These are phyloP conservation scores for Kodamaea alishanica DNA, from an alignment of 1,139 yeast species.

Conservation along the genomic window DNA sequence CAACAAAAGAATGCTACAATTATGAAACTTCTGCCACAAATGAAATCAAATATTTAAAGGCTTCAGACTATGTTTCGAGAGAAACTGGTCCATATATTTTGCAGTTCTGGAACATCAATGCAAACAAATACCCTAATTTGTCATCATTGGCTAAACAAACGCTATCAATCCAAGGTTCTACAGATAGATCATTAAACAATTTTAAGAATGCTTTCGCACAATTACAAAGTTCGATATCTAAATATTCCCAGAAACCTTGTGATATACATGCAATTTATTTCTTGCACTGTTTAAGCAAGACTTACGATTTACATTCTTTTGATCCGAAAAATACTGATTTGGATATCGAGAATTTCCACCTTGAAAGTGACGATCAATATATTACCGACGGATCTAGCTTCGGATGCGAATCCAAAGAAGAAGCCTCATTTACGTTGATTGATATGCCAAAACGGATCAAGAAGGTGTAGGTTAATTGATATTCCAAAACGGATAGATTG, in stretches of 20 bases:
- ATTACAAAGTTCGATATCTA: slow-evolving; percentile 8
- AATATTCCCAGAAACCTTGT: slow-evolving; percentile 8
- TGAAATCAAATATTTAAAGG: slow-evolving; percentile 11
- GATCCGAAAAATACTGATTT: slow-evolving; percentile 16
- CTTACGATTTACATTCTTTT: slow-evolving; percentile 19
- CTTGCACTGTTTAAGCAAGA: slow-evolving; percentile 18
- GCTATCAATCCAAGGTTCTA: slow-evolving; percentile 18
- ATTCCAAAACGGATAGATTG: too few species aligned
- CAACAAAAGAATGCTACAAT: slow-evolving; percentile 23
- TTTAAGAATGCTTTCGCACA: slow-evolving; percentile 18
- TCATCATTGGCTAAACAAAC: slow-evolving; percentile 14
- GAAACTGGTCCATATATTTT: slow-evolving; percentile 17
- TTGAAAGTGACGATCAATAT: slow-evolving; percentile 2
- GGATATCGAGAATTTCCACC: slow-evolving; percentile 20
- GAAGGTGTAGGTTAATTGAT: not conserved
- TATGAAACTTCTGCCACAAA: slow-evolving; percentile 23
- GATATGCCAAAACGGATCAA: slow-evolving; percentile 1
- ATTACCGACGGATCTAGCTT: slow-evolving; percentile 2
- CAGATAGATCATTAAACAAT: slow-evolving; percentile 14
- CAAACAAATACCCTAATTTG: slow-evolving; percentile 16
- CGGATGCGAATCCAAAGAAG: slow-evolving; percentile 1
- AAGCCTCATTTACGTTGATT: slow-evolving; percentile 3
- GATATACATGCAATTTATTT: slow-evolving; percentile 21
- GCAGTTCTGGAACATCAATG: slow-evolving; percentile 21
- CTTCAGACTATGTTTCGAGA: slow-evolving; percentile 11